phyloP scores from a whole-genome alignment of 805 yeast species.

The Cyberlindnera galapagoensis region DNA sequence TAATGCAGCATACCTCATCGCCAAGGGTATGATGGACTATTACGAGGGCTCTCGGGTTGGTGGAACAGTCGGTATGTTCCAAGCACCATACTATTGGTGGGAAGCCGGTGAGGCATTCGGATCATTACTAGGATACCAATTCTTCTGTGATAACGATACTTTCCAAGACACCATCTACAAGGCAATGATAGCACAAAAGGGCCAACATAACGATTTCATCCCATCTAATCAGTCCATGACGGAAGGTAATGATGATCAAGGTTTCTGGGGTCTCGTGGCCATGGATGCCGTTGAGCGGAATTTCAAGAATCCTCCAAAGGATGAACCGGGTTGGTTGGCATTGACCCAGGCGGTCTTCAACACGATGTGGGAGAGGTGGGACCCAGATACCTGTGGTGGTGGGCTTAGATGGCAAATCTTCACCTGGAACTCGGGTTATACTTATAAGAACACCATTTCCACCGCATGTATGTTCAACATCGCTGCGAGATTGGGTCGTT shows the following conservation, averaged over 20 bases:
- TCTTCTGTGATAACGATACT: slow-evolving; percentile 63
- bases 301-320: slow-evolving; percentile 44
- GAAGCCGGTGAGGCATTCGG: slow-evolving; percentile 85
- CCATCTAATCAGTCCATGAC: slow-evolving; percentile 60
- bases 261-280: slow-evolving; percentile 64
- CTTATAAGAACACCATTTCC: slow-evolving; percentile 57
- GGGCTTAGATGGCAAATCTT: slow-evolving; percentile 72
- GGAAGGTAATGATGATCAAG: slow-evolving; percentile 74
- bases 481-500: slow-evolving; percentile 59
- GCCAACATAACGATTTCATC: slow-evolving; percentile 46
- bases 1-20: slow-evolving; percentile 48
- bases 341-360: slow-evolving; percentile 58
- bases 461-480: slow-evolving; percentile 58
- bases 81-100: slow-evolving; percentile 84
- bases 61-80: slow-evolving; percentile 69
- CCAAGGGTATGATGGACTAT: slow-evolving; percentile 62
- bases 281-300: slow-evolving; percentile 61
- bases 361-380: slow-evolving; percentile 62
- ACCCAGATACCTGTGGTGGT: slow-evolving; percentile 46
- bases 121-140: slow-evolving; percentile 63
- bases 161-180: slow-evolving; percentile 50
- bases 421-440: slow-evolving; percentile 64
- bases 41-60: slow-evolving; percentile 57
- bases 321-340: slow-evolving; percentile 48
- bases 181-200: slow-evolving; percentile 46